Conservation (phyloP, 179 eudicot species). For the Spinacia oleracea region DNA sequence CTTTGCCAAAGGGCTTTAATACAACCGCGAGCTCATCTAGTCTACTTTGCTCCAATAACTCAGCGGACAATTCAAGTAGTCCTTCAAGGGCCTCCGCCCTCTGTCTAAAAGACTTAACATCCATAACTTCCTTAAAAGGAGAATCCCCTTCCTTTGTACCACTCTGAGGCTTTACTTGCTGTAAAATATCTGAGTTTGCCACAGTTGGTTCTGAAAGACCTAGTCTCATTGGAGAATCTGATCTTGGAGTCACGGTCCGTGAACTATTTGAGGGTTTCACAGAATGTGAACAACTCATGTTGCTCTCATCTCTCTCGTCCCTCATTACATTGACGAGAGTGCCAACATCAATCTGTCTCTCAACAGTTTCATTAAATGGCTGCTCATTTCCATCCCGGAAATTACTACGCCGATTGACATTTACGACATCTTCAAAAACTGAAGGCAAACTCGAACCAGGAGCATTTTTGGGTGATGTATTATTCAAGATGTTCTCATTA, state of each 20-base stretch:
- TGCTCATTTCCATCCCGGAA: slow-evolving; percentile 51
- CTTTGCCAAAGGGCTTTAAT: slow-evolving; percentile 86
- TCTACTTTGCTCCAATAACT: slow-evolving; percentile 78
- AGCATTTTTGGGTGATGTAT: slow-evolving; percentile 31
- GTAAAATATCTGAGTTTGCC: slow-evolving; percentile 41
- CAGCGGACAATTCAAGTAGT: slow-evolving; percentile 87
- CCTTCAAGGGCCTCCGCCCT: slow-evolving; percentile 99
- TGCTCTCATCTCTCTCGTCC: slow-evolving; percentile 43
- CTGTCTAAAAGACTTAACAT: slow-evolving; percentile 84
- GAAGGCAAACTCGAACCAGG: slow-evolving; percentile 26
- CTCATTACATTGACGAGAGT: slow-evolving; percentile 40
- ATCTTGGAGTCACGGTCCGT: slow-evolving; percentile 30
- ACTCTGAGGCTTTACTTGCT: slow-evolving; percentile 39
- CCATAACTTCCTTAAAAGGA: slow-evolving; percentile 65
- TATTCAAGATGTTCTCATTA: slow-evolving; percentile 29
- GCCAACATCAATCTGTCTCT: slow-evolving; percentile 49
- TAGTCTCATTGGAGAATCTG: slow-evolving; percentile 39
- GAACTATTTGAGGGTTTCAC: slow-evolving; percentile 40
- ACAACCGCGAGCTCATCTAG: slow-evolving; percentile 88
- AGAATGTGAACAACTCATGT: slow-evolving; percentile 31
- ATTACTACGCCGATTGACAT: slow-evolving; percentile 57
- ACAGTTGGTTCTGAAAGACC: slow-evolving; percentile 32
- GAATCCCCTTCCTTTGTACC: slow-evolving; percentile 44
- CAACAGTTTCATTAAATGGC: slow-evolving; percentile 42
- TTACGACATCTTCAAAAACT: slow-evolving; percentile 51